Conservation (phyloP, 371 early-diverging fungal species). For the Syncephalastrum racemosum region DNA sequence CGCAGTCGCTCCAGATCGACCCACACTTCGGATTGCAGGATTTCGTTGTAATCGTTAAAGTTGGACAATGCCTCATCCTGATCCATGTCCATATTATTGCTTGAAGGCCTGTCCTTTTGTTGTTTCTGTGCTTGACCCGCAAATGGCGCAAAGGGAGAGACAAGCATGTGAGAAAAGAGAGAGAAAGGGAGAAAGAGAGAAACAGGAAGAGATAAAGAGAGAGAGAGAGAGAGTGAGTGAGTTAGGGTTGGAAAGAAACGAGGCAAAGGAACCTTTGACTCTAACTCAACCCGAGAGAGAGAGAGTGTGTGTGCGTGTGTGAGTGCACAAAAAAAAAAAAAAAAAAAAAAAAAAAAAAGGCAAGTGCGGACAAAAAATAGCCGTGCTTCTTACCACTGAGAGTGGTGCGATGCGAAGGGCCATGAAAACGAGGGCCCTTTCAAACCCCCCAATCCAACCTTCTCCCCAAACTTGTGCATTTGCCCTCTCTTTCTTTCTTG, state of each 20-base stretch:
- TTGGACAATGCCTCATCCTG: conserved; percentile 49
- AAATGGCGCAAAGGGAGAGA: conserved; percentile 1
- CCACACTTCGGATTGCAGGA: conserved; percentile 84
- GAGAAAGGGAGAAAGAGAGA: neutral
- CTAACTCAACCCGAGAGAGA: neutral
- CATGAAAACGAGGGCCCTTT: too few relatives aligned
- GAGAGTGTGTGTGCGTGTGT: too few relatives aligned
- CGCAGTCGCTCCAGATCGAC: conserved; percentile 86
- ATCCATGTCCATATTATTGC: conserved; percentile 17
- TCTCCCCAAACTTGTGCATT: too few relatives aligned
- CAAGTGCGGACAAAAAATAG: conserved; percentile 1
- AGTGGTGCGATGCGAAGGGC: too few relatives aligned
- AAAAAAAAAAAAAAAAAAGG: conserved; percentile 11
- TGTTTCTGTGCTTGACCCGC: conserved; percentile 10
- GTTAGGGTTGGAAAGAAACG: too few relatives aligned
- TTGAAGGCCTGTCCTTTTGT: neutral
- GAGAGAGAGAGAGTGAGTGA: neutral
- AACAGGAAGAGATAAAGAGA: neutral
- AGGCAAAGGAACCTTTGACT: neutral
- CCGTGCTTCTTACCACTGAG: neutral
- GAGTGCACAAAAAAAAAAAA: too few relatives aligned
- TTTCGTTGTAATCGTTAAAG: conserved; percentile 76
- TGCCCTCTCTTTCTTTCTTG: too few relatives aligned
- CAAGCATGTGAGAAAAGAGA: conserved; percentile 4
- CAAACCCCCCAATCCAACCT: too few relatives aligned